A percentile compares a stretch with the other conserved stretches of the same genome.
These are phyloP conservation scores for Thielaviopsis musarum DNA, from an alignment of 2,329 filamentous ascomycete genomes.

Conservation along the genomic window DNA sequence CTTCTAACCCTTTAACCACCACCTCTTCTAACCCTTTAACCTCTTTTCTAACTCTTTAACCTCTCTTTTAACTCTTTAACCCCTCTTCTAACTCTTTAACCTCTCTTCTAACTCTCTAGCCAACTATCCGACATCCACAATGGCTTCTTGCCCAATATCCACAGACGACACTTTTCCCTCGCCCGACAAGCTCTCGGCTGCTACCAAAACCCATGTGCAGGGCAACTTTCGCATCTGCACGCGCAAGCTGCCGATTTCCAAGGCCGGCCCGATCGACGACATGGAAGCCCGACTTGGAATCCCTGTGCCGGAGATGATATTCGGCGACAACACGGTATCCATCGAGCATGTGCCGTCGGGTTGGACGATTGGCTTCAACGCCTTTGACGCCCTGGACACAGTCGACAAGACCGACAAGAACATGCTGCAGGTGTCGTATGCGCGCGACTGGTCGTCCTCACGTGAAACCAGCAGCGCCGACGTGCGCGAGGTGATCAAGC, in stretches of 20 bases:
- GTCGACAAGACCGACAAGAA: constrained; percentile 87
- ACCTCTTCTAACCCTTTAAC: no score
- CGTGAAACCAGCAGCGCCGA: constrained; percentile 60
- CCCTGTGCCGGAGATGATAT: constrained; percentile 95
- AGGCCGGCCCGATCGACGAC: constrained; percentile 73
- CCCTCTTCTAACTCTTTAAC: neutral
- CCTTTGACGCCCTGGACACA: constrained; percentile 70
- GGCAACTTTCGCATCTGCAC: constrained; percentile 59
- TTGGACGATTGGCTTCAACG: constrained; percentile 69
- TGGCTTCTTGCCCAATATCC: constrained; percentile 16
- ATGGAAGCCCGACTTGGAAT: constrained; percentile 69
- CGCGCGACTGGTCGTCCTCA: constrained; percentile 59
- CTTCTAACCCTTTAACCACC: no score
- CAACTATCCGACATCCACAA: neutral
- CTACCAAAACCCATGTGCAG: constrained; percentile 41
- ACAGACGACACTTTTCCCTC: constrained; percentile 38
- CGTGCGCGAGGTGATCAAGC: constrained; percentile 86
- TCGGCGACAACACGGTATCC: constrained; percentile 77
- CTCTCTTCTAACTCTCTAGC: neutral
- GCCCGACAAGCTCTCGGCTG: constrained; percentile 30
- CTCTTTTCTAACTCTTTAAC: no score
- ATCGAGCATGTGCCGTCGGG: constrained; percentile 57
- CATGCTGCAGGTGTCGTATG: constrained; percentile 90
- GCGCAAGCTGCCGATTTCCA: constrained; percentile 87
- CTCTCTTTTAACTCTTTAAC: neutral